A percentile compares a stretch with the other conserved stretches of the same genome.
Conservation (phyloP, 352 stramenopile species). For the Globisporangium carolinianum region DNA sequence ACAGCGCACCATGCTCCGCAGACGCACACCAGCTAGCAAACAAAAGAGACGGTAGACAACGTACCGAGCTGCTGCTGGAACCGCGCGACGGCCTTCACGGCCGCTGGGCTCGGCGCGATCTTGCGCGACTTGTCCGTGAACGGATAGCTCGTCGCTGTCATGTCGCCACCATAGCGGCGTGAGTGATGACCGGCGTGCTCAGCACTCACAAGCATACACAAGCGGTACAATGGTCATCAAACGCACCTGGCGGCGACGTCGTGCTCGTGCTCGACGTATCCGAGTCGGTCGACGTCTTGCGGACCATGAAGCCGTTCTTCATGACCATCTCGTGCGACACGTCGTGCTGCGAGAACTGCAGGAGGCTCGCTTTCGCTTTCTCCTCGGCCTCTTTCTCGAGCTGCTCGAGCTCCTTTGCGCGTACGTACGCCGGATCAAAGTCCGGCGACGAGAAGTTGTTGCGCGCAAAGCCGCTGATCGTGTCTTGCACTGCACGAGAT, state of each 20-base stretch:
- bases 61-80: constrained; percentile 59
- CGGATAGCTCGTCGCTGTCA: constrained; percentile 43
- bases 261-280: constrained; percentile 8
- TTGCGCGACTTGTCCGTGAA: constrained; percentile 47
- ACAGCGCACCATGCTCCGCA: not conserved
- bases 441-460: constrained; percentile 46
- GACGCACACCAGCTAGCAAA: too few relatives aligned
- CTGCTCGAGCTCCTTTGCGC: constrained; percentile 42
- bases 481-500: constrained; percentile 13
- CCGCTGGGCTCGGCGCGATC: constrained; percentile 33
- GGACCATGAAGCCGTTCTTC: constrained; percentile 51
- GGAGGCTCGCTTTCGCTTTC: constrained; percentile 43
- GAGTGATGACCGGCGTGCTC: too few relatives aligned
- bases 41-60: not conserved
- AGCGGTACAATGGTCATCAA: not conserved
- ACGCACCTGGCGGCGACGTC: constrained; percentile 12
- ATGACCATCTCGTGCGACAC: constrained; percentile 50
- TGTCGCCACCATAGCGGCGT: too few relatives aligned
- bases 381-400: constrained; percentile 45
- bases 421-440: constrained; percentile 45
- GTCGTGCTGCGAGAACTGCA: constrained; percentile 52
- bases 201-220: too few relatives aligned
- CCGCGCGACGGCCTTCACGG: constrained; percentile 37
- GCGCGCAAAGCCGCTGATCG: constrained; percentile 30
- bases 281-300: constrained; percentile 20